Evolutionary conservation across 2,329 filamentous ascomycete species (phyloP).

Genomic region (Aspergillus brunneoviolaceus): DNA sequence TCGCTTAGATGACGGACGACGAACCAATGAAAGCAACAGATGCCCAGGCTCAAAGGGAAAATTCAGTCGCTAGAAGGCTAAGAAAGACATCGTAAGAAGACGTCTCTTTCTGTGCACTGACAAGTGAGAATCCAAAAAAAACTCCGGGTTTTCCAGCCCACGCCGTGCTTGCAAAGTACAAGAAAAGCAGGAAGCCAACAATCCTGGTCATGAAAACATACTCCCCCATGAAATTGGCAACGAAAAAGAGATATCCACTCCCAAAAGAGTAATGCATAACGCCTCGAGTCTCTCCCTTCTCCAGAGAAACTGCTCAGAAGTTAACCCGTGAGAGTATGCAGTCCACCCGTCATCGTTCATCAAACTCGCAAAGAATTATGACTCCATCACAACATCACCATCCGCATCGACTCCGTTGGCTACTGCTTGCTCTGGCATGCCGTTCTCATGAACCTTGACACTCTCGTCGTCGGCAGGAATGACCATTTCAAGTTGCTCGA

Average conservation of each 20-base stretch:
- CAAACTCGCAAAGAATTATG: conserved; percentile 18
- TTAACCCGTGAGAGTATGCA: not conserved
- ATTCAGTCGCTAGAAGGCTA: not conserved
- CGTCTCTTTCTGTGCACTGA: not conserved
- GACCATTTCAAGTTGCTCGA: conserved; percentile 28
- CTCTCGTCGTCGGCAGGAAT: conserved; percentile 27
- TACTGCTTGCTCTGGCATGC: conserved; percentile 12
- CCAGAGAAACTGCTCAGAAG: not conserved
- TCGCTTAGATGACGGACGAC: not conserved
- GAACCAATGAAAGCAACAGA: not conserved
- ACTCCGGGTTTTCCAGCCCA: not conserved
- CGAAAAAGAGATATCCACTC: not conserved
- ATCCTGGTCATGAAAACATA: conserved; percentile 8
- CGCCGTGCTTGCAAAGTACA: not conserved
- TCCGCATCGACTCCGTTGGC: conserved; percentile 31
- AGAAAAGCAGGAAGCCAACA: not conserved
- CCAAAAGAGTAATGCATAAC: not conserved
- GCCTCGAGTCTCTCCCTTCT: not conserved
- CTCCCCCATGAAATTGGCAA: conserved; percentile 1
- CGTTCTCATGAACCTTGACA: conserved; percentile 17
- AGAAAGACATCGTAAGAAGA: not conserved
- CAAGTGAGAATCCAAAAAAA: not conserved
- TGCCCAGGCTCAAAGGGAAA: not conserved
- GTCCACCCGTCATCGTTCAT: not conserved
- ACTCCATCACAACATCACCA: conserved; percentile 32